Evolutionary conservation across 371 early-diverging fungal species (phyloP).

Genomic region (Actinomucor elegans): DNA sequence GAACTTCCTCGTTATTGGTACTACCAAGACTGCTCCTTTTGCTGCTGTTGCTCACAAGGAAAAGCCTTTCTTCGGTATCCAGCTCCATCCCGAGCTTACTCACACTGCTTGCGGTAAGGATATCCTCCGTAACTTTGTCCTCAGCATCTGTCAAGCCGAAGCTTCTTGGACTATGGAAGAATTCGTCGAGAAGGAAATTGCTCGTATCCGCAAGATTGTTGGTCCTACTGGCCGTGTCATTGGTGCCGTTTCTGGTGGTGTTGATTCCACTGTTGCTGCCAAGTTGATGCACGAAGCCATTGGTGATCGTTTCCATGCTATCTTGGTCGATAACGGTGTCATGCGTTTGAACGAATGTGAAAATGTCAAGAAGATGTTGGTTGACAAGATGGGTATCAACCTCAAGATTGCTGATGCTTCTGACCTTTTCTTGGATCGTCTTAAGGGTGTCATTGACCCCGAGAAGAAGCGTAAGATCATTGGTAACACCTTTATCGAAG

Average conservation of each 20-base stretch:
- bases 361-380: conserved; percentile 78
- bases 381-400: conserved; percentile 92
- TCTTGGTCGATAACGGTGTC: conserved; percentile 97
- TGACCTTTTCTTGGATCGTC: conserved; percentile 83
- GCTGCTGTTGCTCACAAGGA: conserved; percentile 84
- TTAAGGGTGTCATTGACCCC: conserved; percentile 93
- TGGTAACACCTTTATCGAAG: conserved; percentile 97
- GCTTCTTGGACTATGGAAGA: conserved; percentile 94
- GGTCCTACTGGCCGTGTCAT: conserved; percentile 93
- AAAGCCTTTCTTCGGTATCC: conserved; percentile 88
- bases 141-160: conserved; percentile 80
- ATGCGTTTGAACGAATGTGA: conserved; percentile 96
- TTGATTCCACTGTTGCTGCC: conserved; percentile 96
- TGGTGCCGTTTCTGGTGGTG: conserved; percentile 97
- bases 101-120: conserved; percentile 89
- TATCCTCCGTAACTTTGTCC: conserved; percentile 90
- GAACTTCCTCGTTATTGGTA: conserved; percentile 84
- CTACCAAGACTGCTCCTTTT: conserved; percentile 85
- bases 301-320: conserved; percentile 97
- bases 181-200: conserved; percentile 96
- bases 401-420: conserved; percentile 90
- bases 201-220: conserved; percentile 87
- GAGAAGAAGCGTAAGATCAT: conserved; percentile 98
- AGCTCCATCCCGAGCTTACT: conserved; percentile 98
- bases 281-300: conserved; percentile 95